These are phyloP conservation scores for Globisporangium nunn DNA, from an alignment of 352 stramenopile genomes.

Conservation along the genomic window DNA sequence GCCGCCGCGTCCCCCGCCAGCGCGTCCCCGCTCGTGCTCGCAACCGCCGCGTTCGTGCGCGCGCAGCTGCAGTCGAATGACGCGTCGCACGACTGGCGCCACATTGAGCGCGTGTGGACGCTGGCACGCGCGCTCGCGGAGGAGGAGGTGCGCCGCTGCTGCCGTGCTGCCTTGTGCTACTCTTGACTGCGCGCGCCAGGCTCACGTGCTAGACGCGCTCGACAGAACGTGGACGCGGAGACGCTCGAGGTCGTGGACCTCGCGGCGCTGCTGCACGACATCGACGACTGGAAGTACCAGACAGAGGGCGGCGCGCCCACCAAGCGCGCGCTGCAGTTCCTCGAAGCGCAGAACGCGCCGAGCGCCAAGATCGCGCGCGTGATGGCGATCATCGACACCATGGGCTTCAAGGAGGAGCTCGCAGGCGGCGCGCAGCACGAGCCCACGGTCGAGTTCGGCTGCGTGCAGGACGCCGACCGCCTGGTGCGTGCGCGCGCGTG, in stretches of 20 bases:
- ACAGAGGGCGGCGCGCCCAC: not conserved
- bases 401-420: conserved; percentile 85
- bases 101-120: conserved; percentile 86
- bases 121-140: conserved; percentile 59
- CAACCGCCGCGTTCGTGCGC: not conserved
- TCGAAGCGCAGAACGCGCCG: conserved; percentile 13
- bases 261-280: conserved; percentile 83
- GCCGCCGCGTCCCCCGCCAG: conserved; percentile 44
- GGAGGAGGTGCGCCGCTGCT: conserved; percentile 42
- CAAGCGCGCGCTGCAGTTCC: not conserved
- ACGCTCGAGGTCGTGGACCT: conserved; percentile 73
- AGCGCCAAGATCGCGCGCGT: conserved; percentile 51
- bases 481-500: conserved; percentile 27
- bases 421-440: conserved; percentile 11
- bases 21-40: conserved; percentile 27
- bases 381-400: conserved; percentile 76
- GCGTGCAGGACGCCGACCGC: conserved; percentile 86
- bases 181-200: too few relatives aligned
- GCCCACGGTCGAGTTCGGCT: conserved; percentile 68
- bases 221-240: too few relatives aligned
- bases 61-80: conserved; percentile 38
- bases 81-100: conserved; percentile 80
- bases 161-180: too few relatives aligned
- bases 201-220: too few relatives aligned
- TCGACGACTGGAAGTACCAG: conserved; percentile 82